phyloP scores from a whole-genome alignment of 2,329 filamentous ascomycete genomes.

The Pyrenochaeta sp. region DNA sequence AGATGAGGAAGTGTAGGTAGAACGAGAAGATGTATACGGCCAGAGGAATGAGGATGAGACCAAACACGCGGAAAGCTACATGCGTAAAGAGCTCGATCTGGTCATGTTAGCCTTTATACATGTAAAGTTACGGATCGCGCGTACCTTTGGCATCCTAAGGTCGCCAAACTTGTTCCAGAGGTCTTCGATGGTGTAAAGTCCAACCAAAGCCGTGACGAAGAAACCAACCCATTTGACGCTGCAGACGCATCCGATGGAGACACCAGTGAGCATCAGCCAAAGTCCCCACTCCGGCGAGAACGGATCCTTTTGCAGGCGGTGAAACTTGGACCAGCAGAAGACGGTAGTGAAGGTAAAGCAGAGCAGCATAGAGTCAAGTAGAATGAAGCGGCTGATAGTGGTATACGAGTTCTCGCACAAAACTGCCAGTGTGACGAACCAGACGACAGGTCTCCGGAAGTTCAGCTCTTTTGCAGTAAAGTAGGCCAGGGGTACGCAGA shows the following conservation, averaged over 20 bases:
- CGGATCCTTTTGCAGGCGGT: conserved; percentile 82
- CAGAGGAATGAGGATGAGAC: conserved; percentile 87
- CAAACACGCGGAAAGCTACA: conserved; percentile 79
- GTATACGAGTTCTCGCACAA: conserved; percentile 99
- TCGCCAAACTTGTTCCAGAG: conserved; percentile 98
- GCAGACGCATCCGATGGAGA: conserved; percentile 97
- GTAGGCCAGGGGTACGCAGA: conserved; percentile 93
- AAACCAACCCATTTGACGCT: conserved; percentile 98
- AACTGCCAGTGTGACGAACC: conserved; percentile 96
- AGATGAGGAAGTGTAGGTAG: conserved; percentile 90
- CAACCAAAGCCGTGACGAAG: conserved; percentile 93
- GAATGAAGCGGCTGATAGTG: conserved; percentile 97
- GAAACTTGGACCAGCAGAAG: conserved; percentile 97
- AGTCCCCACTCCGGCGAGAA: conserved; percentile 93
- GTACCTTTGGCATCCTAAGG: conserved; percentile 83
- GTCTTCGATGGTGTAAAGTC: conserved; percentile 94
- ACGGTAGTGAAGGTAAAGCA: conserved; percentile 99
- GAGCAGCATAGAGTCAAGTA: conserved; percentile 97
- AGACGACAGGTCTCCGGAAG: conserved; percentile 85
- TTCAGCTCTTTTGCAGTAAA: conserved; percentile 92
- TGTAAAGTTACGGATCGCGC: background rate
- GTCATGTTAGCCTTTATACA: conserved; percentile 30
- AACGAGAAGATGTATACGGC: conserved; percentile 96
- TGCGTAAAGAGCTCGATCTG: conserved; percentile 76
- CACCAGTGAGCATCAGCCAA: conserved; percentile 91